These are phyloP conservation scores for Apiospora koreana DNA, from an alignment of 2,329 filamentous ascomycete species.

Conservation along the genomic window DNA sequence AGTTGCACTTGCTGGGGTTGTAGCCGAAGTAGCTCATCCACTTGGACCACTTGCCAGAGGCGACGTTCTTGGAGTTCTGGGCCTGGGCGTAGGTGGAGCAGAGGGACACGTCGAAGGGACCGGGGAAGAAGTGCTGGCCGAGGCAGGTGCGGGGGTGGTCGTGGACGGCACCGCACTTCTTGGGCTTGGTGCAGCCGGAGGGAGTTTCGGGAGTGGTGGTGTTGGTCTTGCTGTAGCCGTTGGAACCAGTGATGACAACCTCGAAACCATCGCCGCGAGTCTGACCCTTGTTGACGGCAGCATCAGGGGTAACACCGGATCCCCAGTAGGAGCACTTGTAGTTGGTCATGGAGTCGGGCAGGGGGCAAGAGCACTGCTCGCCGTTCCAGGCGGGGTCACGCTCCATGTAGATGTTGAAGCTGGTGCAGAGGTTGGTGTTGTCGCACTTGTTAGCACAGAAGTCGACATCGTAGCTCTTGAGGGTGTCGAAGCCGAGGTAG, in stretches of 20 bases:
- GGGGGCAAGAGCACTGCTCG: conserved; percentile 32
- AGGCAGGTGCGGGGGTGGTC: conserved; percentile 17
- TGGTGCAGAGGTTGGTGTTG: conserved; percentile 19
- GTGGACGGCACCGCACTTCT: conserved; percentile 14
- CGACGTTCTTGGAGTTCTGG: conserved; percentile 15
- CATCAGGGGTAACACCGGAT: conserved; percentile 29
- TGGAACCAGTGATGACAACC: conserved; percentile 17
- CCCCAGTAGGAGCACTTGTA: conserved; percentile 41
- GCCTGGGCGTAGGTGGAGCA: conserved; percentile 16
- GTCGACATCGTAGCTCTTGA: conserved; percentile 22
- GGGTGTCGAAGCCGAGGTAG: conserved; percentile 26
- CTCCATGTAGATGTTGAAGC: conserved; percentile 26
- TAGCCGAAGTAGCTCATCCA: conserved; percentile 13
- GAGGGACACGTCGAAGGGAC: conserved; percentile 14
- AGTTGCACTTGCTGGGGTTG: conserved; percentile 17
- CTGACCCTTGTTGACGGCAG: conserved; percentile 22
- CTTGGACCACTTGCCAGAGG: not conserved
- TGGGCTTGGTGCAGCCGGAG: conserved; percentile 15
- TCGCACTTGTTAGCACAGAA: conserved; percentile 22
- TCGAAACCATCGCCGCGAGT: conserved; percentile 15
- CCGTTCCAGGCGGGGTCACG: conserved; percentile 26
- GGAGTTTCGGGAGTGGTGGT: conserved; percentile 16
- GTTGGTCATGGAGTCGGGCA: conserved; percentile 37
- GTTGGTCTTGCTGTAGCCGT: conserved; percentile 18
- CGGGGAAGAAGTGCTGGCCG: conserved; percentile 17